These are phyloP conservation scores for Nicotiana tomentosiformis DNA, from an alignment of 257 asterid genomes.

Conservation along the genomic window DNA sequence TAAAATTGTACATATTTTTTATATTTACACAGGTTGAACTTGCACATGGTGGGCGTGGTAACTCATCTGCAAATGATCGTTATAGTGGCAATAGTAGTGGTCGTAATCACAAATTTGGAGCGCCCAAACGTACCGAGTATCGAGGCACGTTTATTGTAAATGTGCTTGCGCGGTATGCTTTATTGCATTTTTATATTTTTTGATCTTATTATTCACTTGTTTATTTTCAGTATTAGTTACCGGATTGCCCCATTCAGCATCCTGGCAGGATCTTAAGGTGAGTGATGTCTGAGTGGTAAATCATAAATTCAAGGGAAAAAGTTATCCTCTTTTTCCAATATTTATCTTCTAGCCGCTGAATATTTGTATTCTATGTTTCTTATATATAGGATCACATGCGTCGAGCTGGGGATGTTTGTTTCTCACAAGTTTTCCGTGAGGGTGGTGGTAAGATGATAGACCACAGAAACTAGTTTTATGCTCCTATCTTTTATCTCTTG, in stretches of 20 bases:
- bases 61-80: conserved; percentile 72
- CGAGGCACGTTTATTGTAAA: conserved; percentile 38
- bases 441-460: conserved; percentile 68
- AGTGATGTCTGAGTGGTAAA: conserved; percentile 1
- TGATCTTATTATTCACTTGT: conserved; percentile 10
- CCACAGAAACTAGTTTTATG: neutral
- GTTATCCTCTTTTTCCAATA: neutral
- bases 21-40: conserved; percentile 64
- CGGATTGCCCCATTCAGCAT: conserved; percentile 90
- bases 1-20: neutral
- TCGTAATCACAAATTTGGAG: conserved; percentile 88
- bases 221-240: conserved; percentile 61
- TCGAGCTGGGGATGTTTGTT: conserved; percentile 98
- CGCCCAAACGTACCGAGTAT: conserved; percentile 81
- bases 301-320: neutral
- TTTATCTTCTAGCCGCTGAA: neutral
- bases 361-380: conserved; percentile 10
- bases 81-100: conserved; percentile 40
- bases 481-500: neutral
- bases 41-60: conserved; percentile 98
- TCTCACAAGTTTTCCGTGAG: conserved; percentile 92
- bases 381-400: conserved; percentile 94
- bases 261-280: conserved; percentile 99
- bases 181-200: neutral
- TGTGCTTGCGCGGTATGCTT: neutral